These are phyloP conservation scores for Aspergillus sp. DNA, from an alignment of 2,329 filamentous ascomycete species.

Conservation along the genomic window DNA sequence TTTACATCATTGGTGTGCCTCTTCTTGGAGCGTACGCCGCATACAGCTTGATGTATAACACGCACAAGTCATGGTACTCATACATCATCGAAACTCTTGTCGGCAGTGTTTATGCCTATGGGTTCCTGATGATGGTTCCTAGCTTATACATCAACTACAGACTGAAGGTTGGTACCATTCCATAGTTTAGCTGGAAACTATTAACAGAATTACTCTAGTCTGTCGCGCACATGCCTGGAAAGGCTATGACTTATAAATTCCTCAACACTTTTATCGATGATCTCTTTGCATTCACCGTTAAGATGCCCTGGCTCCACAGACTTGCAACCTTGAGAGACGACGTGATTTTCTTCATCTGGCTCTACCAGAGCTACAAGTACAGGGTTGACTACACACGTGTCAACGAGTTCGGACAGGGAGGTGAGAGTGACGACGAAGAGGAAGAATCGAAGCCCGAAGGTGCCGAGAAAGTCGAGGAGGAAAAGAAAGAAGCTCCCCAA, in stretches of 20 bases:
- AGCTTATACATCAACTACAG: conserved; percentile 98
- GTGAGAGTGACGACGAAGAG: conserved; percentile 74
- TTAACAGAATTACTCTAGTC: conserved; percentile 40
- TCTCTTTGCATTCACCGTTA: conserved; percentile 97
- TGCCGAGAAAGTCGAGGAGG: conserved; percentile 4
- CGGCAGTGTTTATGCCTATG: conserved; percentile 94
- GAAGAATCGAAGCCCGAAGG: conserved; percentile 9
- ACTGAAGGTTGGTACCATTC: conserved; percentile 64
- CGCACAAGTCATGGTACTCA: conserved; percentile 97
- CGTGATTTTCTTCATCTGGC: conserved; percentile 95
- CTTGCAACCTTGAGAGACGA: conserved; percentile 92
- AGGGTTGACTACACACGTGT: conserved; percentile 86
- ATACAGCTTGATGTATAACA: conserved; percentile 90
- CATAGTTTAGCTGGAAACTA: background rate
- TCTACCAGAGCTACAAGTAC: conserved; percentile 94
- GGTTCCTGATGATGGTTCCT: conserved; percentile 99
- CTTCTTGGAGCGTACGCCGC: conserved; percentile 83
- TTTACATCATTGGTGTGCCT: conserved; percentile 89
- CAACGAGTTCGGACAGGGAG: conserved; percentile 97
- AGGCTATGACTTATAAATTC: conserved; percentile 98
- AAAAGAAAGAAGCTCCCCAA: conserved; percentile 18
- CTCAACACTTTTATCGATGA: conserved; percentile 99
- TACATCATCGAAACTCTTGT: conserved; percentile 95
- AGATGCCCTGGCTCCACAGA: conserved; percentile 94
- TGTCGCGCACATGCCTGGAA: conserved; percentile 94